These are phyloP conservation scores for Euphorbia tirucalli DNA, from an alignment of 345 rosid species.

Conservation along the genomic window DNA sequence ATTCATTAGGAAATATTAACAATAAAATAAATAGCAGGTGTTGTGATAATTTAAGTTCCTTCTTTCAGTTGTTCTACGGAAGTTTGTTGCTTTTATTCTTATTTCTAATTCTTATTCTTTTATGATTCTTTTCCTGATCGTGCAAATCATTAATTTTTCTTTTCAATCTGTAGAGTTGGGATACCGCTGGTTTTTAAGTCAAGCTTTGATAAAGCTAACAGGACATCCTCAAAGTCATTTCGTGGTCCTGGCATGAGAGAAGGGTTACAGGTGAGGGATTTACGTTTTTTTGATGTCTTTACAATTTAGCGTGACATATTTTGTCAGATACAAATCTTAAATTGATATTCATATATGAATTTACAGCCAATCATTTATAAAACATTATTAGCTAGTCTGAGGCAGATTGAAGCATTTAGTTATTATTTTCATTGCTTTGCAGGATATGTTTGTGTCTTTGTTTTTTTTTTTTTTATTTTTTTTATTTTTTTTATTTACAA, in stretches of 20 bases:
- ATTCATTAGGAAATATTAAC: background rate
- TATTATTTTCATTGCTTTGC: background rate
- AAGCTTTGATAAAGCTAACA: slow-evolving; percentile 95
- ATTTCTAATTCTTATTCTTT: background rate
- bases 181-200: slow-evolving; percentile 90
- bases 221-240: slow-evolving; percentile 90
- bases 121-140: background rate
- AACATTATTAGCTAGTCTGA: background rate
- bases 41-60: background rate
- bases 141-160: background rate
- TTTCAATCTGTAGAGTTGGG: slow-evolving; percentile 57
- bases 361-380: background rate
- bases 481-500: no score
- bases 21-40: background rate
- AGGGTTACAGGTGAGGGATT: slow-evolving; percentile 71
- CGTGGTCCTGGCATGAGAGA: slow-evolving; percentile 93
- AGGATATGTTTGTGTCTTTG: background rate
- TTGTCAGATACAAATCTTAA: background rate
- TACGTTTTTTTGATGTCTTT: background rate
- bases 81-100: background rate
- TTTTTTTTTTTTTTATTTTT: no score
- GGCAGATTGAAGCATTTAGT: background rate
- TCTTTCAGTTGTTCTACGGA: background rate
- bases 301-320: background rate
- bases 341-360: background rate